phyloP scores from a whole-genome alignment of 768 basidiomycete species.

The Lactifluus hygrophoroides region DNA sequence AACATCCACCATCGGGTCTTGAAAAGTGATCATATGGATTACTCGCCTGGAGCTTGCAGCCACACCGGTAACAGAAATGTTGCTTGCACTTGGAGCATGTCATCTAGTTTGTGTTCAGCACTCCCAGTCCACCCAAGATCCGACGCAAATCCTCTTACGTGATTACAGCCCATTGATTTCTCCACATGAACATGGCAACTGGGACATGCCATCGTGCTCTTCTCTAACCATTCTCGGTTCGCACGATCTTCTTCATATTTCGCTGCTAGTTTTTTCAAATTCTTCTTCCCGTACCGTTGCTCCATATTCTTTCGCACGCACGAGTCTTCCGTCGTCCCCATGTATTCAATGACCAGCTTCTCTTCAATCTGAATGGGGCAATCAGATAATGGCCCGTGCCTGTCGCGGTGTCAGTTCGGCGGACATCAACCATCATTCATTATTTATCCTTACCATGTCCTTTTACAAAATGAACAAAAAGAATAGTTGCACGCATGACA shows the following conservation, averaged over 20 bases:
- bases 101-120: constrained; percentile 52
- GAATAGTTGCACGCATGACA: constrained; percentile 66
- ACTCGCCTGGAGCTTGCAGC: constrained; percentile 35
- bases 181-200: constrained; percentile 67
- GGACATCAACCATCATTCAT: background rate
- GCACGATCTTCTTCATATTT: constrained; percentile 65
- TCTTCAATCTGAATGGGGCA: constrained; percentile 67
- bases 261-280: constrained; percentile 50
- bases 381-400: constrained; percentile 73
- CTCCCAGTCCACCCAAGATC: background rate
- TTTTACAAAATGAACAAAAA: constrained; percentile 77
- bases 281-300: constrained; percentile 50
- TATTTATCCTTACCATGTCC: constrained; percentile 55
- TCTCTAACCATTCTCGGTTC: constrained; percentile 65
- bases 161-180: constrained; percentile 78
- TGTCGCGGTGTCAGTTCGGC: constrained; percentile 23
- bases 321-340: constrained; percentile 46
- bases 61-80: constrained; percentile 83
- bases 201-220: constrained; percentile 63
- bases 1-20: constrained; percentile 43
- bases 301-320: constrained; percentile 46
- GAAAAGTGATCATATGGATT: constrained; percentile 69
- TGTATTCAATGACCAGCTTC: constrained; percentile 57
- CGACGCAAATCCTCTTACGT: constrained; percentile 38
- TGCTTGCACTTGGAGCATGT: constrained; percentile 62